phyloP scores from a whole-genome alignment of 1,284 basidiomycete genomes.

The Flammula alnicola region DNA sequence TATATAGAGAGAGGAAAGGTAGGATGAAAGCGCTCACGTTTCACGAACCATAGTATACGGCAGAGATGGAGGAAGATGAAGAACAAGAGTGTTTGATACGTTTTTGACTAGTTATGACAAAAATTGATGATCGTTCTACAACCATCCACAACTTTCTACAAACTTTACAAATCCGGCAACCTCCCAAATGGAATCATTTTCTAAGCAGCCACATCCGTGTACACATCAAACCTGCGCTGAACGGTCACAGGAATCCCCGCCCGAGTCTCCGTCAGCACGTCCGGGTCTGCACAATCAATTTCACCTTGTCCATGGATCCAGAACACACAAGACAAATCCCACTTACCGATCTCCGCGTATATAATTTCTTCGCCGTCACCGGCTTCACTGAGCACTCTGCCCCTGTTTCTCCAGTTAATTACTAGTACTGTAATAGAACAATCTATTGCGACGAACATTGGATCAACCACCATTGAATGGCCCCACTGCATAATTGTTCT shows the following conservation, averaged over 20 bases:
- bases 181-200: constrained; percentile 13
- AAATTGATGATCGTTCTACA: constrained; percentile 45
- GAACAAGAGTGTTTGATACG: constrained; percentile 11
- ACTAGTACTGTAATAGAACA: background rate
- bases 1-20: background rate
- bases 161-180: constrained; percentile 39
- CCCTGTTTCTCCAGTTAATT: constrained; percentile 60
- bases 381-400: constrained; percentile 80
- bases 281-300: constrained; percentile 74
- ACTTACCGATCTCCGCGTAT: constrained; percentile 81
- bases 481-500: constrained; percentile 67
- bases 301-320: too few relatives aligned
- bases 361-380: constrained; percentile 83
- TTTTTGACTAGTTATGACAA: constrained; percentile 28
- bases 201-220: constrained; percentile 41
- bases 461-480: constrained; percentile 88
- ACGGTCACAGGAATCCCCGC: constrained; percentile 86
- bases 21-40: constrained; percentile 27
- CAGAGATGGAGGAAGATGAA: constrained; percentile 10
- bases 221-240: constrained; percentile 93
- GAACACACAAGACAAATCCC: background rate
- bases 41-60: constrained; percentile 33
- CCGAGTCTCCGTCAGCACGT: constrained; percentile 70
- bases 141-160: constrained; percentile 45
- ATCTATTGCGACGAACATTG: constrained; percentile 62